Evolutionary conservation across 164 flowering plant species (phyloP), one percentile per base, ranked within the genome.

Genomic region (Macadamia tetraphylla): DNA sequence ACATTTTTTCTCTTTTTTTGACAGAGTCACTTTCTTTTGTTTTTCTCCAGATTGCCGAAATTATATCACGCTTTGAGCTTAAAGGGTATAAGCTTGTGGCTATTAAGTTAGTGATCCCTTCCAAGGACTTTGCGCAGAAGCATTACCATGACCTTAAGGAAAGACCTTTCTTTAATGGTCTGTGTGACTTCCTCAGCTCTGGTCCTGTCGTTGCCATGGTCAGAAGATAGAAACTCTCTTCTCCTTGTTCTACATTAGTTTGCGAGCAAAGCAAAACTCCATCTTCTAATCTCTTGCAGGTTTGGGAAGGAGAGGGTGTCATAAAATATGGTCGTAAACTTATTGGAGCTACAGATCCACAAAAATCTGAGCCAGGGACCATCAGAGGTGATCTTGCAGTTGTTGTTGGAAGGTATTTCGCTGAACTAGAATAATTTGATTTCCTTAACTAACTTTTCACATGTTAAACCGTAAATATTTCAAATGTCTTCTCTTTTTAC

Each of bases 171-270:
- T 95, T 95, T 70, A 81, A 77, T 75, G 99, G 96, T 42, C 87
- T 95, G 5, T 90, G 97, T 46, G 88, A 89, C 68, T 95, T 89
- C 83, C 90, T 95, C 44, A 89, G 97, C 91, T 95, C 99, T 72
- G 99, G 99, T 63, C 99, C 99, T 29, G 99, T 95, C 40, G 65
- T 95, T 76, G 97, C 97, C 53, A 95, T 95, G 99, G 98, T 95
- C 56, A 73, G 82, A 62, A 71, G 40, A 6, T 66, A 58, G 13
- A 6, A 63, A 12, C 43, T 62, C 68, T 53, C 12, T 23, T 18
- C 65, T 31, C 59, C 29, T 64, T 53, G 14, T 65, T 32, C 44
- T 29, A 17, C 6, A 43, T 18, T 55, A 32, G 58, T 29, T 58
- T 52, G 32, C 49, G 29, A 31, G 63, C 40, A 12, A 40, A 13